Base-by-base conservation (phyloP, 352 stramenopile species). In the Globisporangium nagaii region DNA sequence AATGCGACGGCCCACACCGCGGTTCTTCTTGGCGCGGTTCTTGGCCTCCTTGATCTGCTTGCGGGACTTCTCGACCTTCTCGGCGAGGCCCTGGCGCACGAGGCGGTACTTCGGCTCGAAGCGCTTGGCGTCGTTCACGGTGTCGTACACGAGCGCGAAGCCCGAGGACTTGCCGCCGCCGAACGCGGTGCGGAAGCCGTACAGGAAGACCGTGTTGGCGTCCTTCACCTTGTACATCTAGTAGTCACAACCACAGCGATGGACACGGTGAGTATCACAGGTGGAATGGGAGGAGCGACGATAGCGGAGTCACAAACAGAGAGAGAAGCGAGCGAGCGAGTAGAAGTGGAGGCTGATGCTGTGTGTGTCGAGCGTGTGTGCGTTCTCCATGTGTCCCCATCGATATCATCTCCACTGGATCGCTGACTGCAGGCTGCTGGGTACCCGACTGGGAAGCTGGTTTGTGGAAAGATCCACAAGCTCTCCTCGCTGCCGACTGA, bases 31-130 rank as follows among this genome's bases (percentile, higher is more conserved):
- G 65, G 66, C 90, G 60, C 97, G 95, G 85, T 99, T 99, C 94
- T 99, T 99, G 63, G 91, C 86, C 75, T 99, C 97, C 93, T 99
- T 99, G 80, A 99, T 98, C 71, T 98, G 95, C 89, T 99, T 99
- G 65, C 97, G 87, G 56, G 92, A 98, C 58, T 81, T 96, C 77
- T 99, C 96, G 62, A 98, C 96, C 86, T 98, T 98, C 56, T 97
- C 86, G 36, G 80, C 68, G 53, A 95, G 76, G 60, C 85, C 85
- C 70, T 95, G 83, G 66, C 88, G 91, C 42, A 98, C 84, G 53
- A 99, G 80, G 67, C 96, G 85, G 87, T 99, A 96, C 84, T 98
- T 99, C 41, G 96, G 96, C 76, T 99, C 96, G 71, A 98, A 98
- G 67, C 98, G 98, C 73, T 98, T 98, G 58, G 95, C 89, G 59